Conservation (phyloP, 371 early-diverging fungal species). For the Mucor mucedo region DNA sequence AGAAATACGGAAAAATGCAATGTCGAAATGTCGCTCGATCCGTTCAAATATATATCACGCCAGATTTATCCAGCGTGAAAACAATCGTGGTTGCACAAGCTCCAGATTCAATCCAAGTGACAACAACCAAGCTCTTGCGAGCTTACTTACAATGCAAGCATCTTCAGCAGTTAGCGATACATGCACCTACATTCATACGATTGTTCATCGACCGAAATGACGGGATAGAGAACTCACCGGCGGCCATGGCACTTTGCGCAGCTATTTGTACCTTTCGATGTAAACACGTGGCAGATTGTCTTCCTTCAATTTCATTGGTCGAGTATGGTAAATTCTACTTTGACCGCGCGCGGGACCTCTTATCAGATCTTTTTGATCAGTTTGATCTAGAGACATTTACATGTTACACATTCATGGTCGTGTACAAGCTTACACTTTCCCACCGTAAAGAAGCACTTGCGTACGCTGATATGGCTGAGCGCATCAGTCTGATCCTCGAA, state of each 20-base stretch:
- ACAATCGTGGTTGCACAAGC: constrained; percentile 20
- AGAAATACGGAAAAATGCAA: constrained; percentile 41
- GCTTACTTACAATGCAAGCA: constrained; percentile 45
- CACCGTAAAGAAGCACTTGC: constrained; percentile 22
- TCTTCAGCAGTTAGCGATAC: constrained; percentile 36
- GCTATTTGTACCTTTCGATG: constrained; percentile 40
- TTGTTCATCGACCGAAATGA: constrained; percentile 10
- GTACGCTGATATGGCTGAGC: constrained; percentile 41
- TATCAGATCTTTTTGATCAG: constrained; percentile 43
- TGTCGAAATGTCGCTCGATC: constrained; percentile 34
- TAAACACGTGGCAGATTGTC: constrained; percentile 31
- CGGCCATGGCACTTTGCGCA: constrained; percentile 42
- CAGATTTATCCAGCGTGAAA: constrained; percentile 14
- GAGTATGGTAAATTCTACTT: constrained; percentile 43
- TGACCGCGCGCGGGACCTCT: constrained; percentile 36
- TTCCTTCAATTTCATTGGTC: constrained; percentile 28
- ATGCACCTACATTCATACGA: constrained; percentile 34
- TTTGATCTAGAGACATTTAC: constrained; percentile 38
- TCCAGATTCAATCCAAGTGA: constrained; percentile 16
- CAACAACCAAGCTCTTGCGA: constrained; percentile 25
- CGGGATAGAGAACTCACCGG: constrained; percentile 17
- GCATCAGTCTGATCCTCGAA: constrained; percentile 27
- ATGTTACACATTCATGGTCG: constrained; percentile 35
- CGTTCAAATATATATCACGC: constrained; percentile 20
- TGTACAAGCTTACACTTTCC: constrained; percentile 29